Conservation (phyloP, 108 stramenopile genomes). For the Skeletonema menzelii region DNA sequence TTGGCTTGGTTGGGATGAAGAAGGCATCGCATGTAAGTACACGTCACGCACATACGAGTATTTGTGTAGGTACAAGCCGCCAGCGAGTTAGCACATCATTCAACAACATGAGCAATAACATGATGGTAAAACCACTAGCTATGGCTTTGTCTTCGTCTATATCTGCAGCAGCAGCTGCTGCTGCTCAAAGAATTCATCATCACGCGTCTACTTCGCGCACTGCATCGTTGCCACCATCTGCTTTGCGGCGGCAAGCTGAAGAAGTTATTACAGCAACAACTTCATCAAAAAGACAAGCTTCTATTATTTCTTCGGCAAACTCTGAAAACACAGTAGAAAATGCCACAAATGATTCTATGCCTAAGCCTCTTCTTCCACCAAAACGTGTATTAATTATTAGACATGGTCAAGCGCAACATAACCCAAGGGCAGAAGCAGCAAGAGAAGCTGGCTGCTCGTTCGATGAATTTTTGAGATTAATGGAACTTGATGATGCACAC, state of each 20-base stretch:
- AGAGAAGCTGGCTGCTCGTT: conserved; percentile 60
- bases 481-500: conserved; percentile 73
- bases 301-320: not conserved
- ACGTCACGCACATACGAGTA: too few species aligned
- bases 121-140: not conserved
- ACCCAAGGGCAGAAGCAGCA: conserved; percentile 78
- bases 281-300: not conserved
- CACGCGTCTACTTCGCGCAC: not conserved
- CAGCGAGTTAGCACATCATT: too few species aligned
- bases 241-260: not conserved
- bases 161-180: conserved; percentile 9
- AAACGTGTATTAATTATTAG: conserved; percentile 62
- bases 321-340: not conserved
- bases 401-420: conserved; percentile 82
- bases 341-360: not conserved
- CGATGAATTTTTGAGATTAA: conserved; percentile 68
- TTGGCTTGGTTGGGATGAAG: too few species aligned
- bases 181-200: conserved; percentile 22
- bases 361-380: conserved; percentile 23
- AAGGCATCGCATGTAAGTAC: too few species aligned
- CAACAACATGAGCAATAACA: too few species aligned
- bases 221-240: not conserved
- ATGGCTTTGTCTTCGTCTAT: conserved; percentile 1
- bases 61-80: too few species aligned
- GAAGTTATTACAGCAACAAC: not conserved